Base-by-base conservation (phyloP, 129 eudicot genomes). In the Helianthus annuus region DNA sequence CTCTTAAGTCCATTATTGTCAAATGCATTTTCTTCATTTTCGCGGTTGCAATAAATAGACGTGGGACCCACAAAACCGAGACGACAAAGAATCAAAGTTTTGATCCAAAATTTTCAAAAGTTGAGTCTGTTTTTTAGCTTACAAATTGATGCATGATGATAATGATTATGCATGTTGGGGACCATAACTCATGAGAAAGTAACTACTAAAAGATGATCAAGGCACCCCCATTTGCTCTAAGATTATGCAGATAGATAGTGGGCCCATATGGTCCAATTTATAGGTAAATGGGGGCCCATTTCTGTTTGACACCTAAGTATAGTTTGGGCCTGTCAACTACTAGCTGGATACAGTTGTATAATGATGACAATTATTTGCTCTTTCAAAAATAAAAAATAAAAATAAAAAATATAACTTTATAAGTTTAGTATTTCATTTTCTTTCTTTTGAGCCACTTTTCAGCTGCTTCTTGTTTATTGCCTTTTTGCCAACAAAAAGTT, bases 201-300 rank as follows among this genome's bases (percentile, higher is more conserved):
- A 68, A 59, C 19, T 12, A 34, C 8, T 46, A 66, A 46, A 55
- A 44, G 76, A 69, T 48, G 64, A 76, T 48, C 55, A 51, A 74
- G 40, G 56, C 45, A 55, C 73, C 58, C 48, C 58, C 48, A 75
- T 15, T 59, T 12, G 9, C 42, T 59, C 4, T 7, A 59, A 44
- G 69, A 29, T 60, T 64, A 64, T 59, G 71, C 11, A 60, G 71
- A 77, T 32, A 77, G 9, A 39, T 5, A 77, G 58, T 77, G 76
- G 71, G 71, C 24, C 81, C 81, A 40, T n/a, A 39, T 63, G 76
- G 76, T 19, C 71, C 81, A 52, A 15, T 40, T 40, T 62, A 2
- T 56, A 76, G 59, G 66, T 67, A 3, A 29, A 29, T 67, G 60
- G 73, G 67, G 74, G 79, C 68, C 79, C 68, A 76, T 76, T 66